Evolutionary conservation across 2,329 filamentous ascomycete species (phyloP).

Genomic region (Paecilomyces niveus): DNA sequence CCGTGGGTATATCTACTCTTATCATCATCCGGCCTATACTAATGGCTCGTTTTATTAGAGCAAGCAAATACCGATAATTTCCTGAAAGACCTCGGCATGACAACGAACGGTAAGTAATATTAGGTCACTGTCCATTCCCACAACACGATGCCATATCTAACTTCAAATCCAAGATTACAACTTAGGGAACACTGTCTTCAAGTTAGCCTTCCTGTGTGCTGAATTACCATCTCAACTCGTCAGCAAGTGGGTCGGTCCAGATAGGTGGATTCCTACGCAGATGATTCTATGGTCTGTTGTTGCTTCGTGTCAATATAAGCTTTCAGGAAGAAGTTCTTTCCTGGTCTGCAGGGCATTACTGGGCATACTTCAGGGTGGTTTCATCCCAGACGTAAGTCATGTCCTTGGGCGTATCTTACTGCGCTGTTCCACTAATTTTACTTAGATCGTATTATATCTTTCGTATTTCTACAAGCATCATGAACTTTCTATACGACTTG

Average conservation of each 20-base stretch:
- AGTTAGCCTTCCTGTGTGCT: slow-evolving; percentile 45
- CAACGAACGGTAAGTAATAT: neutral
- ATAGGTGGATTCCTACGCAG: slow-evolving; percentile 52
- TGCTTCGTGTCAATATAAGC: slow-evolving; percentile 36
- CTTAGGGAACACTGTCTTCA: slow-evolving; percentile 48
- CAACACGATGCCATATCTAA: slow-evolving; percentile 43
- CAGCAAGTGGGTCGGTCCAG: slow-evolving; percentile 51
- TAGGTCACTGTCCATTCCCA: slow-evolving; percentile 27
- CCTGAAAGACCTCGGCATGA: neutral
- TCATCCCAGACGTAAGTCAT: slow-evolving; percentile 26
- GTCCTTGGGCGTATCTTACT: slow-evolving; percentile 1
- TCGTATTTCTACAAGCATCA: slow-evolving; percentile 64
- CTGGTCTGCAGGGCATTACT: slow-evolving; percentile 37
- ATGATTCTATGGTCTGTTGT: slow-evolving; percentile 37
- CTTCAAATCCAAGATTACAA: slow-evolving; percentile 38
- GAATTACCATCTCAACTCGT: slow-evolving; percentile 57
- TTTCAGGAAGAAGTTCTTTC: slow-evolving; percentile 36
- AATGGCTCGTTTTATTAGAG: neutral
- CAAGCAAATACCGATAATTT: slow-evolving; percentile 35
- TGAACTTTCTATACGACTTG: slow-evolving; percentile 50
- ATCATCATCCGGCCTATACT: neutral
- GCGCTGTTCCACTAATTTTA: slow-evolving; percentile 3
- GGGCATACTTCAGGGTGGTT: slow-evolving; percentile 42
- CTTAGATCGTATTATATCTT: slow-evolving; percentile 43
- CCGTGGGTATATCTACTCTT: neutral